Base-by-base conservation (phyloP, 495 filamentous ascomycete species). In the Penicillium herquei region DNA sequence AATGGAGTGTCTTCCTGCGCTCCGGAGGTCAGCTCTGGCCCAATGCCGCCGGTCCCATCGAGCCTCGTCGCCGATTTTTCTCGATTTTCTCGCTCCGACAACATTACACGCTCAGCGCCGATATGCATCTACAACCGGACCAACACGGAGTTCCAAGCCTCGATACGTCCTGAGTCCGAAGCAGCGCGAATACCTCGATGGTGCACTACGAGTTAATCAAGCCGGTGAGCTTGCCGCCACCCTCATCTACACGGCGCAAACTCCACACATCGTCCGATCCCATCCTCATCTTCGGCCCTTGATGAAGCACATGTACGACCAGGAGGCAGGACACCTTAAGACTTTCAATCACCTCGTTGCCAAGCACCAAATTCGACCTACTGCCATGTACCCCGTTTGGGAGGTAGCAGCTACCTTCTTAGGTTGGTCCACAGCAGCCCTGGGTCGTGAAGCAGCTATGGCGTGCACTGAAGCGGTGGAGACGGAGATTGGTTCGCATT, bases 381-480 rank as follows among this genome's bases (percentile, higher is more conserved):
- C 94, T 7, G 89, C 88, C 30, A 88, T 98, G 80, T 96, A 94
- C 64, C 95, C 95, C 1, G 39, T 97, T 7, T 98, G 94, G 94
- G 80, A 84, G n/a, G 78, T 83, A 10, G 84, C 92, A 0, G 90
- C 95, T 10, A 87, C 90, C 0, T 88, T 87, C 2, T 72, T 98
- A 3, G 94, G 94, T 12, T 96, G 95, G 88, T 81, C 82, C 3
- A 98, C 94, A 1, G 94, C 86, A 0, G 69, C 92, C n/a, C 79
- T 98, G 79, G 92, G 95, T 0, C 83, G 89, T 39, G 93, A 98
- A 74, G 93, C 94, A 0, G 92, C 94, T 3, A 98, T 98, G 94
- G 94, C 95, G 18, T 98, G 94, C 67, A 98, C 94, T 10, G 94
- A 98, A 73, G 94, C 94, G 6, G 92, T 98, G 31, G 94, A 98